Base-by-base conservation (phyloP, 2,329 filamentous ascomycete genomes). In the Aspergillus quadricinctus region DNA sequence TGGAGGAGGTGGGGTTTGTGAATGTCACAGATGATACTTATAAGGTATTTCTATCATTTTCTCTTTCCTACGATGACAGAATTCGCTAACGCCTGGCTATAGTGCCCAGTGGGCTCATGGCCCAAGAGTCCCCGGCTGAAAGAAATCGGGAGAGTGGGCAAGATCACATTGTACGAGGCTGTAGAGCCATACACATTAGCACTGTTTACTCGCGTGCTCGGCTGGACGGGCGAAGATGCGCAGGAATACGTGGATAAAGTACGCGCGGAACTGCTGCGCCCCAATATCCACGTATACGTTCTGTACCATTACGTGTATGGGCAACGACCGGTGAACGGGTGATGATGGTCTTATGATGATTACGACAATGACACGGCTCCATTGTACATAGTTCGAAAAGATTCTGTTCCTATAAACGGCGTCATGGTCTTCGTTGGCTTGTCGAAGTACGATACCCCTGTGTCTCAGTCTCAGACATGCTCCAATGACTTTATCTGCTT, bases 131-230 rank as follows among this genome's bases (percentile, higher is more conserved):
- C 56, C 5, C 67, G 64, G 4, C 53, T 72, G 4, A 74, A 74
- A 50, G 69, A 72, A 29, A 69, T 75, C 19, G 72, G 72, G 11
- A 62, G 67, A 17, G 61, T 70, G n/a, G 66, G 66, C 49, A 69
- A 68, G 59, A 48, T 66, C 9, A 60, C 66, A 2, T 49, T 72
- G 27, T 57, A 67, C 17, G 70, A 74, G 46, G 64, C 68, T 2
- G 61, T 75, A 27, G 71, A 73, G 57, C 71, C 72, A n/a, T 75
- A 74, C 56, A 68, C 69, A 3, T 61, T 76, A 14, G 73, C 72
- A 3, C 64, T 75, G 9, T 74, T 73, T 52, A 76, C 73, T 5
- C 64, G 72, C 5, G 64, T 75, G 1, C 59, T 75, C 10, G 72
- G 72, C 1, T 69, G 66, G 58, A 54, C 64, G 0, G 67, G 60